Evolutionary conservation across 192 early-diverging fungal species (phyloP).

Genomic region (Radiomyces spectabilis): DNA sequence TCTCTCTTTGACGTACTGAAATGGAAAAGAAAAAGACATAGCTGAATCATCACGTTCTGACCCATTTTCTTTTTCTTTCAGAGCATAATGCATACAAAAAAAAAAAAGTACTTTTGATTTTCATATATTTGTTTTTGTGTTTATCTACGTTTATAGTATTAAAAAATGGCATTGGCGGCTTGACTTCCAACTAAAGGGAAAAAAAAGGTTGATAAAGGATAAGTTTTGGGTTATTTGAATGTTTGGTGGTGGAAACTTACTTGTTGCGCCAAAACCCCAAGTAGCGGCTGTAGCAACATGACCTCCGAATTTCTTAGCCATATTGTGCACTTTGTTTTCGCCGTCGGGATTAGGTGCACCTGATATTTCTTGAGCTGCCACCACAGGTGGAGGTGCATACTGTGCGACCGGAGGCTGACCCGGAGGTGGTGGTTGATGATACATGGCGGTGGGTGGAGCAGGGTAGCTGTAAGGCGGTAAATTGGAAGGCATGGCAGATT

Average conservation of each 20-base stretch:
- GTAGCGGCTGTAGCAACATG: conserved; percentile 14
- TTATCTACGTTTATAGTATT: too few species aligned
- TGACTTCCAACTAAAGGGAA: conserved; percentile 5
- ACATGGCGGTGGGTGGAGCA: conserved; percentile 15
- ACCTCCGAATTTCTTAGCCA: conserved; percentile 22
- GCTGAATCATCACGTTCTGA: too few species aligned
- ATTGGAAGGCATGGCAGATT: too few species aligned
- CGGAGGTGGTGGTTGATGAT: conserved; percentile 8
- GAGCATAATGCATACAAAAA: too few species aligned
- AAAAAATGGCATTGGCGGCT: conserved; percentile 13
- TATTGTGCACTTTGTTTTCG: conserved; percentile 7
- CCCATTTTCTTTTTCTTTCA: too few species aligned
- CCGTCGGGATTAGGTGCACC: background rate
- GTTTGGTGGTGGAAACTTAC: background rate
- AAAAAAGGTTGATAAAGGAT: background rate
- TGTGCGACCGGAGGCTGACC: background rate
- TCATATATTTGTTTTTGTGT: too few species aligned
- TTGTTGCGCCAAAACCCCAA: conserved; percentile 21
- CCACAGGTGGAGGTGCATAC: conserved; percentile 1
- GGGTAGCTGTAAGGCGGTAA: conserved; percentile 16
- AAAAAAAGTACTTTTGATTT: too few species aligned
- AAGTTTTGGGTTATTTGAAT: background rate
- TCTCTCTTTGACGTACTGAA: too few species aligned
- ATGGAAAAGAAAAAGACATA: too few species aligned
- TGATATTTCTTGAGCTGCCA: background rate